Evolutionary conservation across 2,329 filamentous ascomycete genomes (phyloP), one percentile per base, ranked within the genome.

Genomic region (Blastomyces gilchristii): DNA sequence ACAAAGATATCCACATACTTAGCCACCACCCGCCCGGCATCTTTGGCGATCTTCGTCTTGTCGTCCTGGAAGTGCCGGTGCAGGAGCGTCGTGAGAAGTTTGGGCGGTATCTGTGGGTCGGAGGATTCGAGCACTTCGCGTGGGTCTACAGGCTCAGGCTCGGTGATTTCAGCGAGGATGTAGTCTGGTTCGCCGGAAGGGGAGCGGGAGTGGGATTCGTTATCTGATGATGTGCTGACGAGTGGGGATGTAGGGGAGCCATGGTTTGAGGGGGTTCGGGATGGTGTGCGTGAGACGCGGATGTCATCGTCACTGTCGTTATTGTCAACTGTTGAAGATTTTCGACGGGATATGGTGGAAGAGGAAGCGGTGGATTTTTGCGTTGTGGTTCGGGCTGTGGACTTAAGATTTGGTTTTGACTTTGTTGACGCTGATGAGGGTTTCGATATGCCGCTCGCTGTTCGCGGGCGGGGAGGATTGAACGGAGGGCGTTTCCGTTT

Each of bases 1-100:
- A 96, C 88, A 76, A 97, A 97, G 0, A 93, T 85, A 75, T 97
- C 91, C 75, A 97, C 83, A 73, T 97, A 97, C 76, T 88, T 91
- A 16, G 86, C 88, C 64, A 92, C 83, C 0, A 91, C 84, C 7
- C 79, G 82, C 72, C 92, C 90, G 3, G 91, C 91, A 70, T 91
- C 89, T 69, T 85, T 87, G 8, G 87, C 86, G 67, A 96, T 86
- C 68, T 87, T 82, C 31, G 88, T 92, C 63, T 83, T 82, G 58
- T 88, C 83, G 68, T 87, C 77, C 56, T 79, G 81, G 71, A 97
- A 96, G 72, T 89, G 85, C 69, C 92, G 85, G 72, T 95, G 87
- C 43, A 97, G 88, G 41, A 97, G 79, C 3, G 86, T 83, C 11
- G 89, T 88, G 50, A 97, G 77, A 0, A 97, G 80, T 53, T 90